These are phyloP conservation scores for Tulasnella sp. DNA, from an alignment of 768 basidiomycete genomes.

Conservation along the genomic window DNA sequence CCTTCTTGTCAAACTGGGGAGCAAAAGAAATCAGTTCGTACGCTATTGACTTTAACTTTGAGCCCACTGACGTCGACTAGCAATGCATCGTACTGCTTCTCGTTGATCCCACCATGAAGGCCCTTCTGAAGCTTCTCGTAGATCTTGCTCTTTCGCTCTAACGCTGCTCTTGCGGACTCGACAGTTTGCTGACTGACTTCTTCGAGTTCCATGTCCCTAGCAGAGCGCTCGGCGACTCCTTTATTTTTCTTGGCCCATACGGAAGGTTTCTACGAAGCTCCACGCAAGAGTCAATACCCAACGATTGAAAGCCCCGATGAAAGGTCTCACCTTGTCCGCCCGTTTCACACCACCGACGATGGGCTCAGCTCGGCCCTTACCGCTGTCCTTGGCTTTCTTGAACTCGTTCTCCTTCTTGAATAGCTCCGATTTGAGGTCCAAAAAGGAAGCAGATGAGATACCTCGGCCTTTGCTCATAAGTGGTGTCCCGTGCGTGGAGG, in stretches of 20 bases:
- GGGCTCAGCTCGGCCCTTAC: constrained; percentile 32
- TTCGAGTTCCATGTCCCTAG: constrained; percentile 62
- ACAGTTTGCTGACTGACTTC: constrained; percentile 56
- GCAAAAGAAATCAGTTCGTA: neutral
- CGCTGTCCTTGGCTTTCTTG: constrained; percentile 49
- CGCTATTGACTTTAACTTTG: neutral
- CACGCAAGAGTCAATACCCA: neutral
- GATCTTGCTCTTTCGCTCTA: constrained; percentile 69
- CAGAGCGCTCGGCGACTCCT: constrained; percentile 53
- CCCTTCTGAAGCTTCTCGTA: constrained; percentile 73
- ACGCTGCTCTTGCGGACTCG: constrained; percentile 56
- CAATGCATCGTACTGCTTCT: constrained; percentile 59
- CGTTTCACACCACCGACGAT: constrained; percentile 53
- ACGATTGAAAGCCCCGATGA: neutral
- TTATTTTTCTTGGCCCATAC: constrained; percentile 69
- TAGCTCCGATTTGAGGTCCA: constrained; percentile 63
- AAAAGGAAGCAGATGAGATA: constrained; percentile 62
- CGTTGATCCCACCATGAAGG: constrained; percentile 64
- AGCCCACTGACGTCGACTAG: constrained; percentile 60
- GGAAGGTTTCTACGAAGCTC: constrained; percentile 50
- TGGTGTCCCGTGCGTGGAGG: constrained; percentile 18
- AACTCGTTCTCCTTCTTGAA: constrained; percentile 49
- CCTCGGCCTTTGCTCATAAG: constrained; percentile 54
- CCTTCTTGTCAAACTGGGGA: constrained; percentile 59
- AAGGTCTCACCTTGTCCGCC: constrained; percentile 69